Evolutionary conservation across 345 rosid genomes (phyloP), one percentile per base, ranked within the genome.

Genomic region (Brassica cretica): DNA sequence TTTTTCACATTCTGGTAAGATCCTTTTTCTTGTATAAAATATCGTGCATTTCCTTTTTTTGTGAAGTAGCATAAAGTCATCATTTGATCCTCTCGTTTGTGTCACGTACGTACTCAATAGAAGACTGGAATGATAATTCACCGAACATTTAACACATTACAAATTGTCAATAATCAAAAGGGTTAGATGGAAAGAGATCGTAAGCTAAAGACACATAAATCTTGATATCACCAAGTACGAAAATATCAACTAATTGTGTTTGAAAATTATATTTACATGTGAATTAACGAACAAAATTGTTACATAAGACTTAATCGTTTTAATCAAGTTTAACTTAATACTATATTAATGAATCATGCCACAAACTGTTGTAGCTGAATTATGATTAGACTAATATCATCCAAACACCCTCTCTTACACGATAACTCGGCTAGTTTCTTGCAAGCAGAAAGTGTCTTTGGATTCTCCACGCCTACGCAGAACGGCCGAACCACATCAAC

Each of bases 371-470:
- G 81, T 77, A 92, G 53, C 62, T 85, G 91, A 71, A 94, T 70
- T 63, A 94, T 70, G 88, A 90, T 88, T 84, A 91, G 88, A 33
- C 93, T 92, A 16, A 85, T 84, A 66, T 94, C 98, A 80, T 92
- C 98, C 2, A 51, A 66, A 4, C 89, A 89, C 39, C 98, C 97
- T 82, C 95, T 87, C 25, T 91, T 85, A 4, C 80, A 80, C 33
- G 98, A 85, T 72, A 94, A 85, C 60, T 92, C 95, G 12, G 78
- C 90, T 65, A 94, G 93, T 81, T 87, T 90, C 73, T 87, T 89
- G 78, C 97, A 92, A 14, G 97, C 97, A 7, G 62, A 29, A 76
- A 89, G 76, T 16, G 87, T 87, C 3, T 81, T 71, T 5, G 87
- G 80, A 18, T 82, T 80, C 12, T 85, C 85, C 0, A 80, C 69